Evolutionary conservation across 1,284 basidiomycete genomes (phyloP), one percentile per base, ranked within the genome.

Genomic region (Malassezia sp.): DNA sequence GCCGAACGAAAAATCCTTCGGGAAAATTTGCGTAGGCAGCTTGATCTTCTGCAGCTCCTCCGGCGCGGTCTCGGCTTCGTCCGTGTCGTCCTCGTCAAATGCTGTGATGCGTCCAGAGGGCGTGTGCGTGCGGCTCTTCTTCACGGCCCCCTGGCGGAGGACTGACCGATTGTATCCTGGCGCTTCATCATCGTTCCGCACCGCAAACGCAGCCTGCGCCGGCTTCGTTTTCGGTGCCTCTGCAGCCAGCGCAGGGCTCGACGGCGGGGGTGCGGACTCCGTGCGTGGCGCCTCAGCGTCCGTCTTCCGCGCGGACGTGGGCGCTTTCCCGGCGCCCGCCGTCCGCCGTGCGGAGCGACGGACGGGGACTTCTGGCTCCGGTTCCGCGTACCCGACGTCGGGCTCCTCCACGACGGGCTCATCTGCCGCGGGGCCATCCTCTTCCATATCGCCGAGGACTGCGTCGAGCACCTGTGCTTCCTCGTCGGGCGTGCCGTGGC

Each of bases 1-100:
- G 33, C 54, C 59, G 40, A 68, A 67, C 24, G 56, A 53, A 35
- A 68, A 67, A 17, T 61, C 55, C 23, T 48, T 35, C 4, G 66
- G 64, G 45, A 68, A 68, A 31, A 67, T 41, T 38, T 52, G 57
- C 27, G 55, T 46, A 4, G 66, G 66, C 36, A 65, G 33, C 51
- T 63, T 65, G 54, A 69, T 69, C 57, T 65, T 67, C 22, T 56
- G 48, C 15, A 69, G 47, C 17, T 64, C 66, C 34, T 55, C 59
- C 4, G 31, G 17, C 6, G 40, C 21, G 10, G 14, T 2, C 4
- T 42, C 42, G 42, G 40, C 36, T 23, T 57, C 59, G 4, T 60
- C 60, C 26, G 57, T 33, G n/a, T 58, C 61, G 6, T 65, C 61
- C 27, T 66, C 60, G 20, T 64, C 66, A n/a, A 59, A 63, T 9